Evolutionary conservation across 2,329 filamentous ascomycete genomes (phyloP), one percentile per base, ranked within the genome.

Genomic region (Exutisphaerella laricina): DNA sequence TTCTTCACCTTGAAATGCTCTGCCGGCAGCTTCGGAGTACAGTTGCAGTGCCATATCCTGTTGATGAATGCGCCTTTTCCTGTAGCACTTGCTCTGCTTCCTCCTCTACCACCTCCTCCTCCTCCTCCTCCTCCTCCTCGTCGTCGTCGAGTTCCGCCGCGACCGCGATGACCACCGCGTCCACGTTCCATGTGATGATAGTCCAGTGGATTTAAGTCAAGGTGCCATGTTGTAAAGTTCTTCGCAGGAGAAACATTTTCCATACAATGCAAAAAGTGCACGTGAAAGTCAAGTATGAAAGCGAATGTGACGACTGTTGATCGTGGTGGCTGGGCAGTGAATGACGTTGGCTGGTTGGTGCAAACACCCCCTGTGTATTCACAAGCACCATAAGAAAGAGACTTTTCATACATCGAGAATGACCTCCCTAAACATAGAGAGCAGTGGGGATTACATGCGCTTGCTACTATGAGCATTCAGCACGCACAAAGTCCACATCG

Each of bases 1-100:
- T 80, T 82, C 57, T 77, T 79, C 1, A 73, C 72, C 53, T 77
- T 69, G 47, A 78, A 73, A 39, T 72, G 73, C 18, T 70, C 66
- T 2, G 77, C 77, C 13, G 72, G 74, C 2, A 73, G 64, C 14
- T 73, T 69, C 7, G 73, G 71, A 8, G 65, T 66, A 56, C 79
- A 82, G 53, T 81, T 73, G 60, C 75, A 78, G 43, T 69, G 63
- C 74, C 73, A 77, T 35, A 67, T 58, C 9, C 56, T 53, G 40
- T 63, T 50, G 8, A 52, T 52, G 45, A 64, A 65, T 12, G 59
- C 41, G 3, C 62, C 62, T 43, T 46, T 52, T 31, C 45, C 43
- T n/a, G 41, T 25, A 35, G 49, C 36, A 5, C 13, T 41, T 14
- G 36, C 34, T 20, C 20, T 33, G 9, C 34, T 26, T 31, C 34